Percentiles rank a stretch among this genome's conserved stretches.
phyloP scores from a whole-genome alignment of 2,329 filamentous ascomycete species.

The Diaporthe sp. region DNA sequence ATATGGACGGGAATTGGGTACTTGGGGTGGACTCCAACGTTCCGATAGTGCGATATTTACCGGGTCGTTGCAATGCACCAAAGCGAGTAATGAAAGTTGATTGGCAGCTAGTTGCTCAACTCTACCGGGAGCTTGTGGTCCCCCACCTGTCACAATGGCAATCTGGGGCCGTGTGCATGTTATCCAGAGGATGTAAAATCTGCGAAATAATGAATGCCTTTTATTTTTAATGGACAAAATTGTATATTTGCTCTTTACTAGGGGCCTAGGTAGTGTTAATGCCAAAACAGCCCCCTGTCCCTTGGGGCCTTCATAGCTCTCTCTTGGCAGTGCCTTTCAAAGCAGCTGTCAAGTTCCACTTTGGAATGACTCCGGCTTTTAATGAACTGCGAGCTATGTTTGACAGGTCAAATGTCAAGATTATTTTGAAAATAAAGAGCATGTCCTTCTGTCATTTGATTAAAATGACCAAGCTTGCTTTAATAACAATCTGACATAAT shows the following conservation, averaged over 20 bases:
- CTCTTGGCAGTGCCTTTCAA: neutral
- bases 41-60: conserved; percentile 1
- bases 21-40: conserved; percentile 2
- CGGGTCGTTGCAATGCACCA: conserved; percentile 33
- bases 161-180: neutral
- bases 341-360: neutral
- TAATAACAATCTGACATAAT: neutral
- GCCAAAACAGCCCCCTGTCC: neutral
- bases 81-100: conserved; percentile 9
- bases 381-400: neutral
- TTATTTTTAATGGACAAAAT: neutral
- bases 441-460: neutral
- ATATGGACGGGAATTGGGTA: too few relatives aligned
- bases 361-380: neutral
- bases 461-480: neutral
- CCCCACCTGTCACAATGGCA: neutral
- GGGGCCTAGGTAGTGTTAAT: neutral
- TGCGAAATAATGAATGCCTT: neutral
- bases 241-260: neutral
- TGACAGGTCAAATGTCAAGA: neutral
- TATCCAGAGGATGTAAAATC: neutral
- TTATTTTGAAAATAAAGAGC: neutral
- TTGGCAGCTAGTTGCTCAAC: conserved; percentile 1
- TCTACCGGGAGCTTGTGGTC: neutral
- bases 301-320: too few relatives aligned